A percentile compares a stretch with the other conserved stretches of the same genome.
Evolutionary conservation across 768 basidiomycete species (phyloP).

Genomic region (Coprinopsis sp.): DNA sequence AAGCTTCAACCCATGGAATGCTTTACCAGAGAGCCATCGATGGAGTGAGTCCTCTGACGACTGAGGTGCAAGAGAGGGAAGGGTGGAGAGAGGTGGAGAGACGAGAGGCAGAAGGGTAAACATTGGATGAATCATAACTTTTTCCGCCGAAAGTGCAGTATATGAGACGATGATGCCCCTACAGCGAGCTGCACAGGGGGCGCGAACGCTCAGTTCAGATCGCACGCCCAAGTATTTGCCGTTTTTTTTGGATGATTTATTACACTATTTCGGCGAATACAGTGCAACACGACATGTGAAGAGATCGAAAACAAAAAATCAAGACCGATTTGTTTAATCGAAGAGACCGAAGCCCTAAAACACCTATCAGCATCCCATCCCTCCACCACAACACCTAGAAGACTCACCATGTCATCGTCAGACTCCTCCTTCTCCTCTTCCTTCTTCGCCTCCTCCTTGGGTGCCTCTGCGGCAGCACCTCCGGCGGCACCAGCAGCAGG

Average conservation of each 20-base stretch:
- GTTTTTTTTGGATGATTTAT: conserved; percentile 13
- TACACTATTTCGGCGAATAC: conserved; percentile 15
- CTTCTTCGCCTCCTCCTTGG: conserved; percentile 75
- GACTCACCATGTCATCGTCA: conserved; percentile 83
- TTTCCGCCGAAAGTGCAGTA: too few relatives aligned
- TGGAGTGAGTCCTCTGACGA: too few relatives aligned
- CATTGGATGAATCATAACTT: too few relatives aligned
- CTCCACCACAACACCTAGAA: background rate
- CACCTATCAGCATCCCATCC: background rate
- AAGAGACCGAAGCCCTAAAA: conserved; percentile 91
- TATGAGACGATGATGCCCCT: too few relatives aligned
- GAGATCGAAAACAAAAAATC: background rate
- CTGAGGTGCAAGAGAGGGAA: too few relatives aligned
- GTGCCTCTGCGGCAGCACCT: conserved; percentile 64
- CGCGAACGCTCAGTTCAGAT: too few relatives aligned
- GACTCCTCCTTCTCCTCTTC: conserved; percentile 88
- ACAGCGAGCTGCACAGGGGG: too few relatives aligned
- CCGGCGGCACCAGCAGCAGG: conserved; percentile 54
- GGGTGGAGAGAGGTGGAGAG: too few relatives aligned
- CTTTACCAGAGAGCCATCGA: too few relatives aligned
- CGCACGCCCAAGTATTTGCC: conserved; percentile 6
- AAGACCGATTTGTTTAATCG: conserved; percentile 50
- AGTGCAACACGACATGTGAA: conserved; percentile 10
- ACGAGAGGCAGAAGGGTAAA: too few relatives aligned
- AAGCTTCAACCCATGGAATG: too few relatives aligned